phyloP scores from a whole-genome alignment of 345 rosid genomes.

The Populus euphratica region DNA sequence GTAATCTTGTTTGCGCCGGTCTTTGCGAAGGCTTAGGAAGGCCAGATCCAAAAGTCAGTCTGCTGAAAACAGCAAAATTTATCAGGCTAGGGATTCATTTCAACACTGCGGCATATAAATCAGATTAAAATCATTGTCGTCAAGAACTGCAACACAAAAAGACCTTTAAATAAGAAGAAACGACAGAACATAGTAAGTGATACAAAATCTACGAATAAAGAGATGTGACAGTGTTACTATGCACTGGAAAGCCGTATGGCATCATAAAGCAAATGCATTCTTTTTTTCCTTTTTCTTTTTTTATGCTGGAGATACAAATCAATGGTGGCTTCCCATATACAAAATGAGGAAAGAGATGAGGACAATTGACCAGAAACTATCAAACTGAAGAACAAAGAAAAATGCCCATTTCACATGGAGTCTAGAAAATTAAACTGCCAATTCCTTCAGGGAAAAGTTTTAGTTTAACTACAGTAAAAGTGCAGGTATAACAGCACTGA shows the following conservation, averaged over 20 bases:
- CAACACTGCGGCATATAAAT: background rate
- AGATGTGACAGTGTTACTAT: background rate
- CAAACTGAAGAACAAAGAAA: background rate
- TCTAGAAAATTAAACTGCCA: background rate
- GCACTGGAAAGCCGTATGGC: background rate
- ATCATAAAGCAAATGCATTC: background rate
- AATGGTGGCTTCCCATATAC: background rate
- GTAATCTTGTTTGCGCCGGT: slow-evolving; percentile 38
- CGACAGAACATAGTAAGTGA: background rate
- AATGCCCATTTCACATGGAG: background rate
- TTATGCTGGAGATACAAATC: background rate
- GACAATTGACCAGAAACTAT: background rate
- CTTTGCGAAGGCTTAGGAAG: slow-evolving; percentile 56
- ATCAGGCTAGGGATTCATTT: slow-evolving; percentile 2
- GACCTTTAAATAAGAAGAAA: background rate
- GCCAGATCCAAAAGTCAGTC: slow-evolving; percentile 42
- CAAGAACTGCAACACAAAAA: background rate
- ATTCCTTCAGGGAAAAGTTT: background rate
- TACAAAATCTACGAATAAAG: background rate
- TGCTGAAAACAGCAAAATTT: slow-evolving; percentile 11
- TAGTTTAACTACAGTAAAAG: background rate
- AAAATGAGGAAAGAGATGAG: too few relatives aligned
- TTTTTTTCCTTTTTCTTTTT: too few relatives aligned
- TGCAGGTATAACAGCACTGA: background rate
- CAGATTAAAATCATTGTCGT: background rate